Percentiles rank a stretch among this genome's conserved stretches.
Conservation (phyloP, 805 yeast species). For the Debaryomyces prosopidis region DNA sequence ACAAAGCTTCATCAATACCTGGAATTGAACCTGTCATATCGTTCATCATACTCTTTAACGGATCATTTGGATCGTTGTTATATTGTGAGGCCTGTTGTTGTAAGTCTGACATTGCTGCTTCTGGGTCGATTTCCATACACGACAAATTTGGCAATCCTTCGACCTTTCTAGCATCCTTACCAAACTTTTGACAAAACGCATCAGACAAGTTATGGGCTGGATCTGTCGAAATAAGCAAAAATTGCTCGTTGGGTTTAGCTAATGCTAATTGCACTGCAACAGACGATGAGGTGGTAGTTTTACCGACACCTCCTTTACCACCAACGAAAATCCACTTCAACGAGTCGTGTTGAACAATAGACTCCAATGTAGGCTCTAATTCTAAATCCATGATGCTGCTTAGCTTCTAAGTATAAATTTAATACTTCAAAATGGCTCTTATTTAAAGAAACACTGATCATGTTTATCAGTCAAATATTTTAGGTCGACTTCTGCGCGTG, state of each 20-base stretch:
- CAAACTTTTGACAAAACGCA: slow-evolving; percentile 97
- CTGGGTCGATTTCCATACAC: slow-evolving; percentile 98
- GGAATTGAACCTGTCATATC: slow-evolving; percentile 95
- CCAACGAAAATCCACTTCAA: slow-evolving; percentile 98
- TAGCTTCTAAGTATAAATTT: no score
- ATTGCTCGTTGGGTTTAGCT: slow-evolving; percentile 75
- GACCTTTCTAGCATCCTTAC: slow-evolving; percentile 93
- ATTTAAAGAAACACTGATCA: no score
- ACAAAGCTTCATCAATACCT: slow-evolving; percentile 97
- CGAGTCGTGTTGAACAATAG: slow-evolving; percentile 60
- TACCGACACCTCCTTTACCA: slow-evolving; percentile 99
- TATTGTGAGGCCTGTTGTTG: slow-evolving; percentile 58
- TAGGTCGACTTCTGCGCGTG: not conserved
- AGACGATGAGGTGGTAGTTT: slow-evolving; percentile 95
- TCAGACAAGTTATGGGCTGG: slow-evolving; percentile 98
- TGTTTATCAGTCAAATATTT: no score
- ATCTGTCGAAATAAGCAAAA: slow-evolving; percentile 90
- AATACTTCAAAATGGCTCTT: no score
- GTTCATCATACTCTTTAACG: slow-evolving; percentile 73
- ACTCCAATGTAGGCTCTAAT: slow-evolving; percentile 71
- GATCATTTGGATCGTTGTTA: slow-evolving; percentile 57
- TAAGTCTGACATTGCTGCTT: slow-evolving; percentile 88
- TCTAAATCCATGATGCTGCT: slow-evolving; percentile 50
- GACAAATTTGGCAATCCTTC: slow-evolving; percentile 85
- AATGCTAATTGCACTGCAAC: slow-evolving; percentile 92